Evolutionary conservation across 106 monocot genomes (phyloP).

Genomic region (Xerophyta viscosa): DNA sequence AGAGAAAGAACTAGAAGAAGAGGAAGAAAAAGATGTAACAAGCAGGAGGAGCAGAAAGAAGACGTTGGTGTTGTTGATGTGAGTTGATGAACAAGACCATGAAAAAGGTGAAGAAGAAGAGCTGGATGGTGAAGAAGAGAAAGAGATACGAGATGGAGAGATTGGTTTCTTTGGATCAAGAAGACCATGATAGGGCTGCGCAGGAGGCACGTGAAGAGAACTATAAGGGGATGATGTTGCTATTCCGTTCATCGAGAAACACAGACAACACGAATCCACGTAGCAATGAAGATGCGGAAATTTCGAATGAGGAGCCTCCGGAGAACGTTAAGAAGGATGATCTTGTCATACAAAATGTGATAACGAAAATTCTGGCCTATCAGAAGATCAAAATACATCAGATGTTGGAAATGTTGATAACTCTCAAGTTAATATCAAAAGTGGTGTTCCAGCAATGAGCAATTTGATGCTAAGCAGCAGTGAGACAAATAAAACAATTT

Average conservation of each 20-base stretch:
- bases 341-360: neutral
- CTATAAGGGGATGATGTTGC: slow-evolving; percentile 55
- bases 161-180: slow-evolving; percentile 13
- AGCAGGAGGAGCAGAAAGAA: slow-evolving; percentile 32
- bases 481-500: too few species aligned
- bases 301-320: neutral
- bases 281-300: slow-evolving; percentile 1
- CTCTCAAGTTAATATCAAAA: neutral
- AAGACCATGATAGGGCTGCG: slow-evolving; percentile 22
- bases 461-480: too few species aligned
- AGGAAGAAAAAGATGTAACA: slow-evolving; percentile 22
- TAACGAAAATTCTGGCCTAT: slow-evolving; percentile 3
- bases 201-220: slow-evolving; percentile 56
- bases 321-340: slow-evolving; percentile 8
- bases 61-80: slow-evolving; percentile 38
- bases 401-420: neutral
- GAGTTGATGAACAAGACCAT: slow-evolving; percentile 37
- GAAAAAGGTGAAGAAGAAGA: slow-evolving; percentile 24
- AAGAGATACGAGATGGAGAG: slow-evolving; percentile 24
- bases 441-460: neutral
- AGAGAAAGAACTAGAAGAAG: slow-evolving; percentile 27
- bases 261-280: slow-evolving; percentile 6
- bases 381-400: slow-evolving; percentile 2
- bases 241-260: slow-evolving; percentile 44
- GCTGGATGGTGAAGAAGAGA: slow-evolving; percentile 30